These are phyloP conservation scores for Hsuehochloa calcarea DNA, from an alignment of 176 grass and related monocot genomes.

Conservation along the genomic window DNA sequence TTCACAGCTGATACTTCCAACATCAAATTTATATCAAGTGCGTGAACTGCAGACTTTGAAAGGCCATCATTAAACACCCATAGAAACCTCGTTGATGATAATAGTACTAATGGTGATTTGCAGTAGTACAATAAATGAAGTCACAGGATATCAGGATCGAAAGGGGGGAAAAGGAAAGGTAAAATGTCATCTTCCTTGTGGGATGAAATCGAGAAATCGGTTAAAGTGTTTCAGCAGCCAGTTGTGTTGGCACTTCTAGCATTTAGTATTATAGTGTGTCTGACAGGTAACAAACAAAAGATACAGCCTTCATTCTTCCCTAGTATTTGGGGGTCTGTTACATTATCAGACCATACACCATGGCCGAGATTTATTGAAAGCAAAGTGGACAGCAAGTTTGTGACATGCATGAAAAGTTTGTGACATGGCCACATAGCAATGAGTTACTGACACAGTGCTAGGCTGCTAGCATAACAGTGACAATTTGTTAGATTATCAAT, in stretches of 20 bases:
- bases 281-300: background rate
- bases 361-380: background rate
- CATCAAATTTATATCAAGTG: constrained; percentile 9
- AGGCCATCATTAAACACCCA: background rate
- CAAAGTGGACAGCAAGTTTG: background rate
- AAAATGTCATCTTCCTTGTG: background rate
- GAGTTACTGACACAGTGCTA: background rate
- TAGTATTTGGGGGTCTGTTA: background rate
- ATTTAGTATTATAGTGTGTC: background rate
- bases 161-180: background rate
- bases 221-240: background rate
- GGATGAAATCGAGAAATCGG: background rate
- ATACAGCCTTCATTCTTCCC: background rate
- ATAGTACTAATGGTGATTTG: background rate
- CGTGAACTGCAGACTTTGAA: background rate
- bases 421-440: background rate
- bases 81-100: background rate
- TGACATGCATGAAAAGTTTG: background rate
- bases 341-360: too few species aligned
- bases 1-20: background rate
- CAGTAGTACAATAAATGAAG: background rate
- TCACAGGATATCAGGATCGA: background rate
- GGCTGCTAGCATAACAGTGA: background rate
- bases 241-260: background rate
- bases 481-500: background rate